Base-by-base conservation (phyloP, 768 basidiomycete genomes). In the Dentipellis sp. region DNA sequence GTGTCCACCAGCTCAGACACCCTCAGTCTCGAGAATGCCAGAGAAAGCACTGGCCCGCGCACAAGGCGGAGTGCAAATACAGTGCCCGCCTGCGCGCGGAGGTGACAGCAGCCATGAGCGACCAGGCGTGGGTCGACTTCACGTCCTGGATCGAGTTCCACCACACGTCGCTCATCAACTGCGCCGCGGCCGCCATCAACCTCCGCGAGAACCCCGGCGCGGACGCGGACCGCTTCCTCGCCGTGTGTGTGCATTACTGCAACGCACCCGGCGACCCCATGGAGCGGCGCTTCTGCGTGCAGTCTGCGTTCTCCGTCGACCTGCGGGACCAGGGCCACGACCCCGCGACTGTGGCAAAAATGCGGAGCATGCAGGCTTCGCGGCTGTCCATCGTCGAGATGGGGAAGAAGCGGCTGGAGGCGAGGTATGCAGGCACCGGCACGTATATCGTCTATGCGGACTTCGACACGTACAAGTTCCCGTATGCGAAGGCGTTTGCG, bases 401-500 rank as follows among this genome's bases (percentile, higher is more conserved):
- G 39, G 55, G 50, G 40, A 51, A 45, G 50, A 45, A 34, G 39
- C 49, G 51, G 50, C 22, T 45, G 16, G 55, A 19, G 10, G 21
- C 45, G 7, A 17, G 8, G 3, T 56, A 56, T 34, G 34, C 39
- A 37, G 55, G 50, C 22, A 56, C 50, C 6, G 55, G 55, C 49
- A 50, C 17, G 22, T 56, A 56, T 34, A n/a, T 52, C 3, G 34
- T 56, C 22, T 23, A 51, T 36, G 50, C 51, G 10, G 21, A 50
- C 14, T 56, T 52, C 50, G 46, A 23, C 38, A 14, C 10, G 8
- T 34, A 16, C 23, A 17, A 5, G 23, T 56, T 21, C 6, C 55
- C 55, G 40, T 56, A 10, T 40, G 45, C 49, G 55, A 56, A 51
- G 50, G 49, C 40, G 17, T 56, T 56, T 21, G 55, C 23, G 4